Evolutionary conservation across 768 basidiomycete genomes (phyloP), one percentile per base, ranked within the genome.

Genomic region (Suillus alpinus): DNA sequence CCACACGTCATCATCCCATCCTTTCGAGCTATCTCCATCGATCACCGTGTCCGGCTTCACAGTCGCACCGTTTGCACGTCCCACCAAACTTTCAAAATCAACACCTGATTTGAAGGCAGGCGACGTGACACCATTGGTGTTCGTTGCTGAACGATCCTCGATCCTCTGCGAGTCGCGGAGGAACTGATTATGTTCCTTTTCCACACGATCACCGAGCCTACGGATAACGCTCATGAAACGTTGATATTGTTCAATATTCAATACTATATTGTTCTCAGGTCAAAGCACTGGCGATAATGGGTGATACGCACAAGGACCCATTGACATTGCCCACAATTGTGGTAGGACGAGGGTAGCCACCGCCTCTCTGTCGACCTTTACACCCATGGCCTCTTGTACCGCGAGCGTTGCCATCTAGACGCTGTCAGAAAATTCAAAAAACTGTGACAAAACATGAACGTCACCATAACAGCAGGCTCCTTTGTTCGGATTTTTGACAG

Each of bases 301-400:
- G 34, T 7, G 7, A 31, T 14, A 82, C 90, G 68, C 69, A 94
- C 93, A 71, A 58, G 95, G 95, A 29, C 94, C 95, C 78, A 98
- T 96, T 3, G 92, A 95, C 95, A 99, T 98, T 3, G 89, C 80
- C 97, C 97, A 99, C 31, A 95, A 76, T 78, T 96, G 94, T 9
- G 94, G 94, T 13, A 96, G 78, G 34, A 96, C 91, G 46, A 94
- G 79, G 0, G 89, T 92, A 2, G 93, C 93, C 12, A 94, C 91
- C 10, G 95, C 93, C 74, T 95, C 94, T 52, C 94, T 84, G 66
- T 97, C 95, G 2, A 98, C 88, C 71, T 96, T 97, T 66, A 86
- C 83, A 9, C 95, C 95, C 95, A 97, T 98, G 0, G 93, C 93
- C 72, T 95, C 95, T 75, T 98, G 95, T 0, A 98, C 94, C 23